Base-by-base conservation (phyloP, 108 stramenopile genomes). In the Cyclotella cryptica region DNA sequence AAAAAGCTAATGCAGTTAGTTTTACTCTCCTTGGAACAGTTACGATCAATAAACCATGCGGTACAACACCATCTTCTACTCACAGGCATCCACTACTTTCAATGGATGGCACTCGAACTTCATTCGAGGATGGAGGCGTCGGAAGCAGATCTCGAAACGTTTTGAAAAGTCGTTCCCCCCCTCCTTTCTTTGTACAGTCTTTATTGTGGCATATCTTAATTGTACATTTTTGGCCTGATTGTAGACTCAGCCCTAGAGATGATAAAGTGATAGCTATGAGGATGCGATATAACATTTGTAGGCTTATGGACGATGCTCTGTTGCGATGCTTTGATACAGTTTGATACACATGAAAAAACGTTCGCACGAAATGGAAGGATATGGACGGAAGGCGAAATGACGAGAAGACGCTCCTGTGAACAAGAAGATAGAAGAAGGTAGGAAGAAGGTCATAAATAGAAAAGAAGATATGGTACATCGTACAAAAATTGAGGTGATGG, bases 181-280 rank as follows among this genome's bases (percentile, higher is more conserved):
- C 75, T n/a, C 77, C 83, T 43, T 57, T 69, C 60, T 80, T 84
- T 4, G 55, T 66, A 44, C 83, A 84, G 43, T 80, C 69, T 76
- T 84, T 84, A 28, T 84, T 69, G 40, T 84, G 83, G 30, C 83
- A 84, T 19, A 84, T 59, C 35, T 80, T 80, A 26, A 84, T 66
- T 17, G 70, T 13, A 53, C 69, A 71, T 15, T 71, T 18, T 10
- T 21, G 7, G 30, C 52, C 47, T 53, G 21, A 3, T 9, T 45
- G 6, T 22, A 40, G 1, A 40, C 40, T 62, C 15, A 39, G 12
- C 29, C 6, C 28, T 10, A 35, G 61, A 24, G 19, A 27, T 3
- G 61, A 9, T 10, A 40, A 9, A 62, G 61, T 18, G 35, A 62
- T 9, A 62, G 12, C 14, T 1, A 30, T 1, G 11, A 9, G 35